Conservation (phyloP, 106 monocot genomes). For the Phalaenopsis aphrodite region DNA sequence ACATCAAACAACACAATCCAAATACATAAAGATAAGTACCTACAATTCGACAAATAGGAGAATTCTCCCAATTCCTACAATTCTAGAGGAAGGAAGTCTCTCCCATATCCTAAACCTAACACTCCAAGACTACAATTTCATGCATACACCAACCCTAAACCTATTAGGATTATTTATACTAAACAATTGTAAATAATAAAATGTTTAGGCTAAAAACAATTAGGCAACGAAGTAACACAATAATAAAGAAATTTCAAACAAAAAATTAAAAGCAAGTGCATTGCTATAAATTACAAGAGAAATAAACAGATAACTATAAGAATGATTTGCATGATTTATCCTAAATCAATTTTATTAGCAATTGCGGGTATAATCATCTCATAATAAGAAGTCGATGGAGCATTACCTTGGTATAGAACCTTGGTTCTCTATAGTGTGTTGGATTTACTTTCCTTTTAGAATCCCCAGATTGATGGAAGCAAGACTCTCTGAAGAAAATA, state of each 20-base stretch:
- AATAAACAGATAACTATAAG: not conserved
- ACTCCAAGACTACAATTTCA: too few relatives aligned
- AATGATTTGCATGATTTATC: not conserved
- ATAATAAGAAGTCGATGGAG: not conserved
- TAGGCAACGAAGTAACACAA: not conserved
- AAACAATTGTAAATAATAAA: too few relatives aligned
- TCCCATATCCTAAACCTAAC: too few relatives aligned
- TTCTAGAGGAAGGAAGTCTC: too few relatives aligned
- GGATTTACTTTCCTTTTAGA: slow-evolving; percentile 90
- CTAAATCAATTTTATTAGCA: not conserved
- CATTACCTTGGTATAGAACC: slow-evolving; percentile 91
- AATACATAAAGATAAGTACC: too few relatives aligned
- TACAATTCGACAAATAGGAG: too few relatives aligned
- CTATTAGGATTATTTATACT: too few relatives aligned
- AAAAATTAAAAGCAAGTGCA: not conserved
- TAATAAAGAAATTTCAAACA: not conserved
- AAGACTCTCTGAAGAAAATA: slow-evolving; percentile 98
- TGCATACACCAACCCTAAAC: too few relatives aligned
- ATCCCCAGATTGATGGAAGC: slow-evolving; percentile 99
- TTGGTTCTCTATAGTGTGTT: slow-evolving; percentile 93
- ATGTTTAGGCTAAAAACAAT: not conserved
- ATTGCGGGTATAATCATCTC: not conserved
- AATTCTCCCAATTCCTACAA: too few relatives aligned
- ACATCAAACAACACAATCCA: too few relatives aligned
- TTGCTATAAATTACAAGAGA: not conserved